Percentiles rank a stretch among this genome's conserved stretches.
Conservation (phyloP, 2,329 filamentous ascomycete genomes). For the Apiospora koreana region DNA sequence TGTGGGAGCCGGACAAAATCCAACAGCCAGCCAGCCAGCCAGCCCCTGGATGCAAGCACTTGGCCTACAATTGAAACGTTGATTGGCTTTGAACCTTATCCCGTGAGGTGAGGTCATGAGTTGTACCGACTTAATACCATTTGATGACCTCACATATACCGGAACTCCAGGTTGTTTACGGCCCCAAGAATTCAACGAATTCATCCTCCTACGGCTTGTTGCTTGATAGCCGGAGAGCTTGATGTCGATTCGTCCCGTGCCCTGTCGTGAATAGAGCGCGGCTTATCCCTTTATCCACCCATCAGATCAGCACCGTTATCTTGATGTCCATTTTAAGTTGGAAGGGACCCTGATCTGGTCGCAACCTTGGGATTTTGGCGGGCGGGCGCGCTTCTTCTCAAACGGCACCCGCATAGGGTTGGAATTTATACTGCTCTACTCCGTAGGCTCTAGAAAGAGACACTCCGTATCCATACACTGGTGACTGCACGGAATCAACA, state of each 20-base stretch:
- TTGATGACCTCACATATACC: neutral
- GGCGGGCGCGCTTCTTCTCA: neutral
- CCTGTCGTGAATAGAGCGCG: neutral
- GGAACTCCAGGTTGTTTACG: neutral
- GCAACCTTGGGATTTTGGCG: neutral
- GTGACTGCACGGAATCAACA: neutral
- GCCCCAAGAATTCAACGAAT: too few relatives aligned
- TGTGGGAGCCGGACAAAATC: neutral
- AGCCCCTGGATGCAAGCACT: neutral
- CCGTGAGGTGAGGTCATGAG: neutral
- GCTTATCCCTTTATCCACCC: constrained; percentile 2
- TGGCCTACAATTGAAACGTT: neutral
- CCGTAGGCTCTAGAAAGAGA: too few relatives aligned
- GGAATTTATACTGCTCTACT: too few relatives aligned
- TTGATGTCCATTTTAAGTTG: neutral
- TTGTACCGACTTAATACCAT: too few relatives aligned
- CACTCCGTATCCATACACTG: too few relatives aligned
- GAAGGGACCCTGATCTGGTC: neutral
- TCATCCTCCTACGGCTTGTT: neutral
- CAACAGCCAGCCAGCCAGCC: neutral
- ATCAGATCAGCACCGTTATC: neutral
- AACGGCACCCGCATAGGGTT: neutral
- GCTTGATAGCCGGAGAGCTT: neutral
- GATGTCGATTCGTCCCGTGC: neutral
- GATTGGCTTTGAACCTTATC: neutral